Base-by-base conservation (phyloP, 208 protist species). In the Trypanosoma theileri region DNA sequence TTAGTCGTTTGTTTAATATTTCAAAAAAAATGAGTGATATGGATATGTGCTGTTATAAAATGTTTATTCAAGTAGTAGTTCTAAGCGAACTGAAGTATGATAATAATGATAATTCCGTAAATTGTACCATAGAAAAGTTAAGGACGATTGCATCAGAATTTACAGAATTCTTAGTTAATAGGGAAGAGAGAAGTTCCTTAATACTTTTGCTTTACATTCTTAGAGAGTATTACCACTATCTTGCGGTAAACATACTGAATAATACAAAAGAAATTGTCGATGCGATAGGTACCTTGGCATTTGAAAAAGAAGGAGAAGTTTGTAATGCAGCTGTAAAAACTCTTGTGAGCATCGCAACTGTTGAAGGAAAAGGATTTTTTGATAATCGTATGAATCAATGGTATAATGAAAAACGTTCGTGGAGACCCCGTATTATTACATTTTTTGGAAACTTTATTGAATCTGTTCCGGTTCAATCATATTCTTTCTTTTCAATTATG, bases 391-490 rank as follows among this genome's bases (percentile, higher is more conserved):
- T 77, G 8, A 51, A 64, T 19, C 0, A 22, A 26, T 77, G 72
- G 72, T 77, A 73, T 45, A 54, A 58, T n/a, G 17, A 63, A 57
- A 73, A 62, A 31, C 46, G 55, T 21, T 61, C 21, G 19, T 72
- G 72, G 72, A 66, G 72, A 46, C 65, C 63, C 16, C 62, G 46
- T 53, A 14, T 75, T 11, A 61, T 75, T 69, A 12, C 41, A 6
- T 75, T 75, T 62, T 69, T 77, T 19, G 63, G 72, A 14, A 64
- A 31, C 4, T 42, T 73, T 13, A 73, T 71, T 63, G 56, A 69
- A 51, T 62, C 13, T 24, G 12, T 48, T 16, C 66, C 66, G 22
- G 46, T 77, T 42, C 50, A 68, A 13, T 65, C 72, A 46, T 73
- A 72, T 53, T 22, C 21, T 53, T 71, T 52, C 8, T 66, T 77